Base-by-base conservation (phyloP, 2,329 filamentous ascomycete genomes). In the Bisporella sp. region DNA sequence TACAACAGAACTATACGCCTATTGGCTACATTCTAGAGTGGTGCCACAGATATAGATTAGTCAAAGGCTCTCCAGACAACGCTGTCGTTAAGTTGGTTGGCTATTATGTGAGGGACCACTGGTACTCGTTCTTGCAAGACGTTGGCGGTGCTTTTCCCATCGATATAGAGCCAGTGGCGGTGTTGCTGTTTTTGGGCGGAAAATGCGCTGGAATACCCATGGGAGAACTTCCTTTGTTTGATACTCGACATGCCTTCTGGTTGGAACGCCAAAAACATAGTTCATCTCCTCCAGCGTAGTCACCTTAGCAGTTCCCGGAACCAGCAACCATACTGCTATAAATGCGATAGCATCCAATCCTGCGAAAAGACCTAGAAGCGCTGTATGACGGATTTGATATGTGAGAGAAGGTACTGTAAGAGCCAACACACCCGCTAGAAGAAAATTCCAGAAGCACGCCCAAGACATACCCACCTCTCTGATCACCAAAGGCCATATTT, bases 231-330 rank as follows among this genome's bases (percentile, higher is more conserved):
- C 49, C 12, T 42, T 54, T n/a, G 56, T 28, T 33, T 61, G 59
- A 43, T 61, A 59, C 28, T 47, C 33, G 47, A 59, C 57, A 43
- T 59, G 55, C 6, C 44, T 57, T 21, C 57, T 31, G 2, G 57
- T 61, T 9, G 57, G 57, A 4, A 61, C 58, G 8, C 52, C 60
- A 47, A 78, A 79, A 45, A 79, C 73, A 51, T 77, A 77, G 56
- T 62, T 59, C 30, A 62, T 32, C 40, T 62, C 60, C 49, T 62
- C 60, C 4, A 62, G 51, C 1, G 59, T 61, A 9, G 57, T 52
- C 30, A 60, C 76, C 66, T 81, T 81, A 9, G 8, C 8, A 5
- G 78, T 82, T 63, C 81, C 78, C 4, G 76, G 75, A 4, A 79
- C 66, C 48, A 59, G 59, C 13, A 46, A 31, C 41, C 12, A 13